Evolutionary conservation across 2,329 filamentous ascomycete species (phyloP).

Genomic region (Fusarium subtropicale): DNA sequence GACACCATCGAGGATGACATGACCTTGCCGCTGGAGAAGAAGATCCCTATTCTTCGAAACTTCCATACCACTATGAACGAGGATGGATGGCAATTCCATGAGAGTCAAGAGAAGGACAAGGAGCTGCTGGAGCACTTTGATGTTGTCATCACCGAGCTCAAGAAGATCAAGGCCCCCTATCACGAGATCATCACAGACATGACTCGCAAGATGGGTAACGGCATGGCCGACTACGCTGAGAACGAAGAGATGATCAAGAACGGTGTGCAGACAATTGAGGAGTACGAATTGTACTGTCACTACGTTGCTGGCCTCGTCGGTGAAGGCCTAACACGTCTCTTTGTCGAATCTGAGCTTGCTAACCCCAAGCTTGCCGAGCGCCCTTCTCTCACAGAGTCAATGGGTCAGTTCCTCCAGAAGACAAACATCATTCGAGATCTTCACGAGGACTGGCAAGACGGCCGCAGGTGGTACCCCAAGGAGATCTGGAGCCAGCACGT

Average conservation of each 20-base stretch:
- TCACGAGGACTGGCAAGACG: slow-evolving; percentile 88
- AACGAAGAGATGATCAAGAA: slow-evolving; percentile 84
- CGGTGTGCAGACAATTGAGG: slow-evolving; percentile 83
- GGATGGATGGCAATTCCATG: slow-evolving; percentile 91
- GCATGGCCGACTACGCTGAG: slow-evolving; percentile 95
- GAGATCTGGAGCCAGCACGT: slow-evolving; percentile 98
- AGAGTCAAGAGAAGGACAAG: slow-evolving; percentile 93
- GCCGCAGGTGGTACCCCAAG: slow-evolving; percentile 91
- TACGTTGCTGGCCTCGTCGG: slow-evolving; percentile 99
- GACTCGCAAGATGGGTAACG: slow-evolving; percentile 93
- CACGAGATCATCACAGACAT: slow-evolving; percentile 91
- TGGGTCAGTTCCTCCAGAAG: slow-evolving; percentile 98
- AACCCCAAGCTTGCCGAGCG: slow-evolving; percentile 86
- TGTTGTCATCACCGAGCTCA: slow-evolving; percentile 85
- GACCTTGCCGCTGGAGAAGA: slow-evolving; percentile 83
- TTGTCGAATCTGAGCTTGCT: slow-evolving; percentile 86
- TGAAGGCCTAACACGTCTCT: slow-evolving; percentile 89
- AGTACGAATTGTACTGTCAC: slow-evolving; percentile 97
- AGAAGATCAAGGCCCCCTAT: slow-evolving; percentile 87
- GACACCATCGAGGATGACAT: slow-evolving; percentile 99
- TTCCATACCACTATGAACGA: slow-evolving; percentile 83
- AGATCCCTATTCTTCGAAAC: slow-evolving; percentile 85
- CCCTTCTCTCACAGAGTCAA: slow-evolving; percentile 87
- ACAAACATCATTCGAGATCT: slow-evolving; percentile 99
- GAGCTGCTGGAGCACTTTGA: slow-evolving; percentile 94